These are phyloP conservation scores for Tilletia walkeri DNA, from an alignment of 1,284 basidiomycete genomes.

Conservation along the genomic window DNA sequence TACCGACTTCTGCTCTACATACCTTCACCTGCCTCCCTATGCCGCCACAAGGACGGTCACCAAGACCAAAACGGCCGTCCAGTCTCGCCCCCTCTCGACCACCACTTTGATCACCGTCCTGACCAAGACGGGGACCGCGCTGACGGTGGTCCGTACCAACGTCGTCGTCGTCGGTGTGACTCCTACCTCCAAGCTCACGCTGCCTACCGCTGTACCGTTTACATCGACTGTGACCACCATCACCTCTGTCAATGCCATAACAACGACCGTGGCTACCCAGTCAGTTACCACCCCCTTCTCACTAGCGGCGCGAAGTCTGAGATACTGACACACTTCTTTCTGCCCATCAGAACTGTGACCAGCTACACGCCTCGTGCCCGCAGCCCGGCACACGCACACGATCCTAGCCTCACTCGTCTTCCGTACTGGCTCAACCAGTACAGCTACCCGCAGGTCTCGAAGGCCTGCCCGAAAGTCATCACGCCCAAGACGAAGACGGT, in stretches of 20 bases:
- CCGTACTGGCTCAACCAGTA: constrained; percentile 4
- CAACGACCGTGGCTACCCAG: constrained; percentile 1
- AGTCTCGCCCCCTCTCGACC: not conserved
- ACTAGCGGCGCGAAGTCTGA: too few species aligned
- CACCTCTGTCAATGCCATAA: not conserved
- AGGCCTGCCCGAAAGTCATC: not conserved
- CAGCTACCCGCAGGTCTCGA: not conserved
- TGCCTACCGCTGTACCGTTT: not conserved
- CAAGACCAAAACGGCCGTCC: not conserved
- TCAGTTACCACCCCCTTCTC: not conserved
- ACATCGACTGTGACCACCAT: not conserved
- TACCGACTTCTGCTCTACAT: constrained; percentile 1
- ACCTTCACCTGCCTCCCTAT: not conserved
- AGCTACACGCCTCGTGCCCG: not conserved
- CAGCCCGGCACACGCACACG: not conserved
- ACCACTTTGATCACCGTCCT: not conserved
- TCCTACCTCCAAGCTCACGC: not conserved
- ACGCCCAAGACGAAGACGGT: not conserved
- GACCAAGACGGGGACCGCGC: not conserved
- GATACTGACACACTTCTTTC: not conserved
- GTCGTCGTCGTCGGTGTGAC: constrained; percentile 1
- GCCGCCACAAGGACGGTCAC: constrained; percentile 3
- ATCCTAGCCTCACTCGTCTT: not conserved
- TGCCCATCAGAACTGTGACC: not conserved
- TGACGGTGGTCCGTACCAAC: not conserved